Percentiles rank a stretch among this genome's conserved stretches.
These are phyloP conservation scores for Myxozyma kluyveri DNA, from an alignment of 805 yeast genomes.

Conservation along the genomic window DNA sequence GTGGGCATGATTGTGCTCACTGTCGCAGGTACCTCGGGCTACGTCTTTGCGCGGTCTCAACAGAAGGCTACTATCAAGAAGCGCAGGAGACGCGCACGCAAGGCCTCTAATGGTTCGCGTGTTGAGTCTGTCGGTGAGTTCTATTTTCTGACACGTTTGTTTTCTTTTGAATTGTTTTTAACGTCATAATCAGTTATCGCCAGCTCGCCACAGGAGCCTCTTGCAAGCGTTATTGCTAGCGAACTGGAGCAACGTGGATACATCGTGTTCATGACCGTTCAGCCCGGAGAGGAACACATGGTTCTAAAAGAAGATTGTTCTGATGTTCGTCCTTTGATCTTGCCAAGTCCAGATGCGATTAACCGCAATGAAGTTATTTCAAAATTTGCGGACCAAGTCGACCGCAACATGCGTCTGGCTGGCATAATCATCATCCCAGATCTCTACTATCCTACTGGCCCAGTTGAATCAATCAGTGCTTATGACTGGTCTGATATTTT, in stretches of 20 bases:
- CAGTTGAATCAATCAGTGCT: slow-evolving; percentile 55
- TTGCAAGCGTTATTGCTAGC: slow-evolving; percentile 63
- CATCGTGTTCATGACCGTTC: slow-evolving; percentile 72
- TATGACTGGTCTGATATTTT: slow-evolving; percentile 52
- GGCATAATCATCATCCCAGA: slow-evolving; percentile 72
- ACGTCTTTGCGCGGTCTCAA: slow-evolving; percentile 10
- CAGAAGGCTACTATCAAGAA: slow-evolving; percentile 7
- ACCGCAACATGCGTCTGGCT: slow-evolving; percentile 48
- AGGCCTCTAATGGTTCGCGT: slow-evolving; percentile 67
- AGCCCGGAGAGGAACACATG: slow-evolving; percentile 56
- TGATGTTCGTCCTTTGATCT: slow-evolving; percentile 65
- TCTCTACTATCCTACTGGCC: slow-evolving; percentile 64
- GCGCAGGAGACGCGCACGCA: slow-evolving; percentile 54
- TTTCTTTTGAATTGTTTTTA: neutral
- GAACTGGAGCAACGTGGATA: slow-evolving; percentile 79
- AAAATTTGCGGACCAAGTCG: slow-evolving; percentile 26
- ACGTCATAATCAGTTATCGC: slow-evolving; percentile 45
- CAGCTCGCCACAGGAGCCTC: slow-evolving; percentile 74
- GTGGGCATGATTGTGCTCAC: slow-evolving; percentile 20
- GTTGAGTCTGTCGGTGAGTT: slow-evolving; percentile 56
- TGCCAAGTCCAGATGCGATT: slow-evolving; percentile 36
- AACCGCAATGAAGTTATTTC: slow-evolving; percentile 24
- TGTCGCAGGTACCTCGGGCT: slow-evolving; percentile 16
- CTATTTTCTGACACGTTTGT: neutral
- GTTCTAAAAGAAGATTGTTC: slow-evolving; percentile 53